Conservation (phyloP, 2,329 filamentous ascomycete genomes). For the Aspergillaceae sp. region DNA sequence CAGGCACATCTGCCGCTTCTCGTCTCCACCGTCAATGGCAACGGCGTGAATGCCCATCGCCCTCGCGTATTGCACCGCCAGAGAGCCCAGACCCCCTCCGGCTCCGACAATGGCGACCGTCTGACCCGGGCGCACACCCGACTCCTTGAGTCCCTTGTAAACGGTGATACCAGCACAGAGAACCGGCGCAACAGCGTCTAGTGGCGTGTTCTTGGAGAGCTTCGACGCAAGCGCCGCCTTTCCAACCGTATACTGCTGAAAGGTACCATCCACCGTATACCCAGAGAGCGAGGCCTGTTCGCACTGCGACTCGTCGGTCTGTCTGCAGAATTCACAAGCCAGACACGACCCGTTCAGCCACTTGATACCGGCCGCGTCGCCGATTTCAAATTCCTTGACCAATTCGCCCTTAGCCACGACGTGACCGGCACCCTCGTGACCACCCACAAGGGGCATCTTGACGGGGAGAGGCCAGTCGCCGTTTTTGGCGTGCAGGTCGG, state of each 20-base stretch:
- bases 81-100: conserved; percentile 69
- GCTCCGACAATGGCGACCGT: conserved; percentile 78
- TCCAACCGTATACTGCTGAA: conserved; percentile 85
- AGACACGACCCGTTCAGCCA: conserved; percentile 89
- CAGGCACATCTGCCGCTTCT: conserved; percentile 62
- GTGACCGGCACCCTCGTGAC: conserved; percentile 69
- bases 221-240: conserved; percentile 79
- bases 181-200: conserved; percentile 71
- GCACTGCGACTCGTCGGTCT: conserved; percentile 76
- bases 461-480: conserved; percentile 81
- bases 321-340: conserved; percentile 72
- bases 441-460: conserved; percentile 80
- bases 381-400: conserved; percentile 68
- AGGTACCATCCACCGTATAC: conserved; percentile 85
- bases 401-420: conserved; percentile 73
- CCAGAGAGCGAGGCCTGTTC: conserved; percentile 66
- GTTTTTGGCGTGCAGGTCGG: conserved; percentile 70
- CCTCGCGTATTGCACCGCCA: conserved; percentile 79
- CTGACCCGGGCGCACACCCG: conserved; percentile 63
- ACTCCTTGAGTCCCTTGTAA: conserved; percentile 88
- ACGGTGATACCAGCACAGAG: conserved; percentile 81
- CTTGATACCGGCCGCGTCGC: conserved; percentile 80
- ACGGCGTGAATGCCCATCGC: conserved; percentile 79
- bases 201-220: conserved; percentile 65
- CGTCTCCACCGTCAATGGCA: conserved; percentile 73